phyloP scores from a whole-genome alignment of 371 early-diverging fungal species.

The Funneliformis caledonium region DNA sequence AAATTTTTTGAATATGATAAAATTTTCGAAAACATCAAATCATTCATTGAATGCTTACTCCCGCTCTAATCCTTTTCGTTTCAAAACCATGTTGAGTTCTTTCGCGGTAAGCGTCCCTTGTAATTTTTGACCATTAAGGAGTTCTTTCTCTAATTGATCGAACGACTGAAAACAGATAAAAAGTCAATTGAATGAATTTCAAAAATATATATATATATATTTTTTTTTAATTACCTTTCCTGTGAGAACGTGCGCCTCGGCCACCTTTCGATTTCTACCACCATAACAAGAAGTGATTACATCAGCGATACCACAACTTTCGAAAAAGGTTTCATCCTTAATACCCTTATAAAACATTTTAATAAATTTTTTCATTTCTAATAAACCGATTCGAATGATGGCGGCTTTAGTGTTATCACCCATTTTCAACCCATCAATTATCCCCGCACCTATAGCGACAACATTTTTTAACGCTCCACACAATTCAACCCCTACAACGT shows the following conservation, averaged over 20 bases:
- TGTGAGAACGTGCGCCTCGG: constrained; percentile 88
- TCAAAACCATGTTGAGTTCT: constrained; percentile 86
- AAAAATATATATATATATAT: background rate
- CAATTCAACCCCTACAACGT: constrained; percentile 93
- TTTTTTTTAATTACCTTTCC: constrained; percentile 59
- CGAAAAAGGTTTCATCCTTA: constrained; percentile 89
- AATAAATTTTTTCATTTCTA: constrained; percentile 96
- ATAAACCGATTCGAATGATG: constrained; percentile 93
- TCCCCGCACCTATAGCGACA: constrained; percentile 97
- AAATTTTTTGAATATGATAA: constrained; percentile 58
- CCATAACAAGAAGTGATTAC: constrained; percentile 96
- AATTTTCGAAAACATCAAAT: constrained; percentile 53
- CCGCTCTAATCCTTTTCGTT: constrained; percentile 58
- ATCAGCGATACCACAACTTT: constrained; percentile 95
- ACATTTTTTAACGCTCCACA: constrained; percentile 99
- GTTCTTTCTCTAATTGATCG: constrained; percentile 85
- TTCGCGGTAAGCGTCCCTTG: constrained; percentile 95
- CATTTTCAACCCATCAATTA: constrained; percentile 79
- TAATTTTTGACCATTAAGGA: constrained; percentile 97
- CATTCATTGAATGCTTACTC: constrained; percentile 51
- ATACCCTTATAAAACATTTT: constrained; percentile 80
- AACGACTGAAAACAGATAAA: constrained; percentile 57
- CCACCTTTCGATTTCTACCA: constrained; percentile 96
- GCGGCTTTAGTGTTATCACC: constrained; percentile 98
- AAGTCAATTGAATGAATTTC: constrained; percentile 13